Conservation (phyloP, 805 yeast genomes). For the Kodamaea restingae region DNA sequence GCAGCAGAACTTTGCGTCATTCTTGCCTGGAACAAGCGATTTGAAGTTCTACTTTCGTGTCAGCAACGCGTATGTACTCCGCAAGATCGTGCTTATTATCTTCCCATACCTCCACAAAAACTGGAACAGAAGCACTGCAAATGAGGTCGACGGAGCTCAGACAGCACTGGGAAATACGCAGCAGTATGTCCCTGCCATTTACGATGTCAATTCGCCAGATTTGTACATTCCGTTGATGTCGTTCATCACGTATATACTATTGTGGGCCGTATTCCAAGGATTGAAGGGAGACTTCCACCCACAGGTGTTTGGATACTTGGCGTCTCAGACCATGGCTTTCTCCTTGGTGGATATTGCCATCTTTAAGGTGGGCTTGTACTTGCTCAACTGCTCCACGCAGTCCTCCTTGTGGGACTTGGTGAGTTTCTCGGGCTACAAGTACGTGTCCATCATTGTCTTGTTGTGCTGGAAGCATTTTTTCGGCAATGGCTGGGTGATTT, state of each 20-base stretch:
- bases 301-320: conserved; percentile 79
- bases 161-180: conserved; percentile 10
- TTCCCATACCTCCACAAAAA: conserved; percentile 83
- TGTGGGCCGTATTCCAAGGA: conserved; percentile 83
- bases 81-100: conserved; percentile 66
- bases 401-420: conserved; percentile 69
- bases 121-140: conserved; percentile 61
- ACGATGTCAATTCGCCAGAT: conserved; percentile 93
- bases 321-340: conserved; percentile 83
- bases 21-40: conserved; percentile 48
- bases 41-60: conserved; percentile 88
- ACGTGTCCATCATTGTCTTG: conserved; percentile 68
- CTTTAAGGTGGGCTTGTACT: conserved; percentile 77
- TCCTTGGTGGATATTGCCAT: conserved; percentile 70
- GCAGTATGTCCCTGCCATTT: conserved; percentile 66
- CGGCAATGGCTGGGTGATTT: conserved; percentile 28
- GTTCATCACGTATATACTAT: conserved; percentile 75
- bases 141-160: conserved; percentile 27
- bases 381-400: conserved; percentile 65
- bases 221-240: conserved; percentile 95
- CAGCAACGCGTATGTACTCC: conserved; percentile 78
- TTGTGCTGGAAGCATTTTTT: conserved; percentile 49
- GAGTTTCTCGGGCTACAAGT: conserved; percentile 92
- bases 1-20: conserved; percentile 61
- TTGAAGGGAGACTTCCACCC: conserved; percentile 89